These are phyloP conservation scores for Jamesozyma spencerorum DNA, from an alignment of 805 yeast species.

Conservation along the genomic window DNA sequence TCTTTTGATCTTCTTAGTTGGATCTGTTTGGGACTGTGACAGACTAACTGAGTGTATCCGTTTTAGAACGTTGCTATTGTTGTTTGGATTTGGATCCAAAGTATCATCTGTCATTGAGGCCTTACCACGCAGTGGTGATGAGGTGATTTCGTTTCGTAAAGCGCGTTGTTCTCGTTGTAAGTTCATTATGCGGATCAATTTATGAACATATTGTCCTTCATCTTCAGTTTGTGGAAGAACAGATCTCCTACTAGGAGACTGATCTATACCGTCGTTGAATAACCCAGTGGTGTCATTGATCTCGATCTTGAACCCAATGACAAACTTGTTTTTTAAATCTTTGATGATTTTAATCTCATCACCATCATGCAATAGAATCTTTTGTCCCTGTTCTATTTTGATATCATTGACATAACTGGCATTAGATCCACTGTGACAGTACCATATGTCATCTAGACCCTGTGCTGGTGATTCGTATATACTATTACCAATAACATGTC, in stretches of 20 bases:
- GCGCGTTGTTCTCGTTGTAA: conserved; percentile 8
- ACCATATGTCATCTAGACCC: conserved; percentile 68
- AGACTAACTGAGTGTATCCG: conserved; percentile 22
- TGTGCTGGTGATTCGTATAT: conserved; percentile 65
- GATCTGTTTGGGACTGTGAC: conserved; percentile 21
- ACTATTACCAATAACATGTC: conserved; percentile 51
- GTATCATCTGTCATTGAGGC: no score
- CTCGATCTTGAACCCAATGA: conserved; percentile 43
- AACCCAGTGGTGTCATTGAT: conserved; percentile 57
- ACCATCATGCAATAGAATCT: conserved; percentile 50
- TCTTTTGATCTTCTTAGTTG: conserved; percentile 23
- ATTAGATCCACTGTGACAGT: conserved; percentile 71
- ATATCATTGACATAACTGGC: conserved; percentile 62
- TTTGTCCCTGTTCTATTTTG: conserved; percentile 52
- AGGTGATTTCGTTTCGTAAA: not conserved
- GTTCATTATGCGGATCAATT: conserved; percentile 18
- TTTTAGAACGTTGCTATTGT: conserved; percentile 11
- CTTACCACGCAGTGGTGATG: not conserved
- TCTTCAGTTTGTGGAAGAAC: conserved; percentile 19
- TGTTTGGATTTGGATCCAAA: not conserved
- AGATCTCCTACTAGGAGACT: conserved; percentile 10
- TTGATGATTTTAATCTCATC: conserved; percentile 59
- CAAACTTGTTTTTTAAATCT: conserved; percentile 46
- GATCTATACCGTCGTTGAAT: conserved; percentile 39
- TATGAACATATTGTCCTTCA: conserved; percentile 16